Evolutionary conservation across 768 basidiomycete species (phyloP), one percentile per base, ranked within the genome.

Genomic region (Dendrothele bispora): DNA sequence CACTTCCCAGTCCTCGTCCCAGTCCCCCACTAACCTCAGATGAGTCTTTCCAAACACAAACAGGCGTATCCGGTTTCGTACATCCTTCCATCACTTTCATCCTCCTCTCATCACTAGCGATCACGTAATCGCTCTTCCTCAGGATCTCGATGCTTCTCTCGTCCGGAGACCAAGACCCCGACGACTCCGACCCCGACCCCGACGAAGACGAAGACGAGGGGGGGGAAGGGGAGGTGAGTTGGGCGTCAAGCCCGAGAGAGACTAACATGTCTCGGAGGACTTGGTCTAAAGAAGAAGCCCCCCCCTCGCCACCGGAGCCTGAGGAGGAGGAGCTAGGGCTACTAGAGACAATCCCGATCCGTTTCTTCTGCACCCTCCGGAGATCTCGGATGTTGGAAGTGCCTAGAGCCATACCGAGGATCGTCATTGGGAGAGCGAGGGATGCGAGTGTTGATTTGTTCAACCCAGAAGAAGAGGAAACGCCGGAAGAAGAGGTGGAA

Each of bases 401-500:
- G 22, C 41, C 41, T 6, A 43, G 27, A 8, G 41, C 41, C 21
- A 43, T 43, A 28, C 41, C 41, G 12, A 43, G 28, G 17, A 43
- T 20, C 5, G 28, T 20, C 24, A 43, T 43, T 3, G 41, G 27
- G 11, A 43, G 41, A n/a, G 41, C 41, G 7, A 43, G 41, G 25
- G 32, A 29, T 12, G 41, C 41, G 20, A 14, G n/a, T 8, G n/a
- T 14, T 20, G 7, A 4, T 18, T 21, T 22, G n/a, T 26, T 18
- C 0, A 30, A 6, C n/a, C n/a, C n/a, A n/a, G n/a, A n/a, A n/a
- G n/a, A n/a, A n/a, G n/a, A n/a, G n/a, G n/a, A n/a, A n/a, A n/a
- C n/a, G n/a, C n/a, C n/a, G n/a, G n/a, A n/a, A n/a, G n/a, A n/a
- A n/a, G n/a, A n/a, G n/a, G n/a, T n/a, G n/a, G n/a, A n/a, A n/a